Conservation (phyloP, 2,329 filamentous ascomycete genomes). For the Apiospora rasikravindrae region DNA sequence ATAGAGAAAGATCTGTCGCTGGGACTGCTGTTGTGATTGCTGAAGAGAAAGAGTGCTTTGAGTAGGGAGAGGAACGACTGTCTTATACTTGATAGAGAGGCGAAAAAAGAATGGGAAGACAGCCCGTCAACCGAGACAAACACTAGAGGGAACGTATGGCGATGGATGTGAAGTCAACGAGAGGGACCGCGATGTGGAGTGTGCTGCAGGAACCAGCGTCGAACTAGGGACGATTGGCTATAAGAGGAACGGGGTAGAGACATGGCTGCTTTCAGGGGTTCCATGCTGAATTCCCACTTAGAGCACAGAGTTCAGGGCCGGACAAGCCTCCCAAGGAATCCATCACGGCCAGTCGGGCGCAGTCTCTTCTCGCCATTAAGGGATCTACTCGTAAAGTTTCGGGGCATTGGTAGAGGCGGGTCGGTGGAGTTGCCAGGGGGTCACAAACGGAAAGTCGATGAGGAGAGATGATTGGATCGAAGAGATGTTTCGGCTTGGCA, state of each 20-base stretch:
- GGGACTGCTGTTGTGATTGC: slow-evolving; percentile 37
- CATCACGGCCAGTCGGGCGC: slow-evolving; percentile 40
- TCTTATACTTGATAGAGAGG: slow-evolving; percentile 36
- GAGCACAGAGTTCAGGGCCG: slow-evolving; percentile 2
- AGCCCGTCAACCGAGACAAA: background rate
- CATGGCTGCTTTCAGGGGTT: slow-evolving; percentile 6
- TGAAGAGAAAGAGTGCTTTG: slow-evolving; percentile 39
- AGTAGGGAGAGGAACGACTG: slow-evolving; percentile 33
- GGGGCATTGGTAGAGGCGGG: slow-evolving; percentile 2
- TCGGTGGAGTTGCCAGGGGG: slow-evolving; percentile 10
- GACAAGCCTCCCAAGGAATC: slow-evolving; percentile 11
- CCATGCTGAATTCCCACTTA: background rate
- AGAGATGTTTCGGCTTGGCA: slow-evolving; percentile 41
- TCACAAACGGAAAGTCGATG: slow-evolving; percentile 3
- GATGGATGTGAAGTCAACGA: background rate
- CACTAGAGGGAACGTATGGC: background rate
- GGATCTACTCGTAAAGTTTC: slow-evolving; percentile 30
- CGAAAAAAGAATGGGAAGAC: slow-evolving; percentile 28
- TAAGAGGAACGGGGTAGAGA: slow-evolving; percentile 37
- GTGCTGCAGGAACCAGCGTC: slow-evolving; percentile 42
- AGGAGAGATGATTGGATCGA: background rate
- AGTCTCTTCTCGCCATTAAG: slow-evolving; percentile 33
- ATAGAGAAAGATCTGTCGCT: slow-evolving; percentile 36
- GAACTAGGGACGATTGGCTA: slow-evolving; percentile 42
- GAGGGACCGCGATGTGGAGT: slow-evolving; percentile 32